Conservation (phyloP, 192 early-diverging fungal genomes). For the Coemansia sp. region DNA sequence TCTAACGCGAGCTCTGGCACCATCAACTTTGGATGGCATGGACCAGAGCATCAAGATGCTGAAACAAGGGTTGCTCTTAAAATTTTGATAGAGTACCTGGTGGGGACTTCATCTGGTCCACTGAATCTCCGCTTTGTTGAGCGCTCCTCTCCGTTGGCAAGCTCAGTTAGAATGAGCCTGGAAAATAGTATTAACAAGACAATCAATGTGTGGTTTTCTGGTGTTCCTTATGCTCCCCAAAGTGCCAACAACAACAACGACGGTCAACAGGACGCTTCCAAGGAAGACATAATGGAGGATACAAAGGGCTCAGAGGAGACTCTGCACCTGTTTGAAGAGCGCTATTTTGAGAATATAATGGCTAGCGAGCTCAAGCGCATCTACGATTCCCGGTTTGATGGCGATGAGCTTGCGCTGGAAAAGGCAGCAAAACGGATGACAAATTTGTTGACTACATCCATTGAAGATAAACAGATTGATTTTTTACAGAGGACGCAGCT, state of each 20-base stretch:
- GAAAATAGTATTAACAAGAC: no score
- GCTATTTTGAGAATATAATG: constrained; percentile 59
- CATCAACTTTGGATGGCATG: constrained; percentile 72
- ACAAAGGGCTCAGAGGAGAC: no score
- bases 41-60: constrained; percentile 65
- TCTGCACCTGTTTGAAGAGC: constrained; percentile 60
- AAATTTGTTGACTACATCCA: constrained; percentile 22
- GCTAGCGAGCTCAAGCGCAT: constrained; percentile 60
- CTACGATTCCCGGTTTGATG: constrained; percentile 38
- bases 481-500: constrained; percentile 14
- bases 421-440: constrained; percentile 21
- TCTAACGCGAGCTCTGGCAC: constrained; percentile 65
- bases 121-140: constrained; percentile 80
- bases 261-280: no score
- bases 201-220: no score
- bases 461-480: constrained; percentile 35
- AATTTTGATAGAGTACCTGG: constrained; percentile 71
- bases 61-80: constrained; percentile 64
- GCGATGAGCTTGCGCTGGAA: constrained; percentile 22
- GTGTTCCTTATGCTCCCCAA: no score
- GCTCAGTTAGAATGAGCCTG: no score
- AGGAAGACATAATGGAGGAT: no score
- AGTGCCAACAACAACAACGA: no score
- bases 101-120: constrained; percentile 68
- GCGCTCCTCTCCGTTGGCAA: background rate